These are phyloP conservation scores for Pichia nanzhaoensis DNA, from an alignment of 805 yeast species.

Conservation along the genomic window DNA sequence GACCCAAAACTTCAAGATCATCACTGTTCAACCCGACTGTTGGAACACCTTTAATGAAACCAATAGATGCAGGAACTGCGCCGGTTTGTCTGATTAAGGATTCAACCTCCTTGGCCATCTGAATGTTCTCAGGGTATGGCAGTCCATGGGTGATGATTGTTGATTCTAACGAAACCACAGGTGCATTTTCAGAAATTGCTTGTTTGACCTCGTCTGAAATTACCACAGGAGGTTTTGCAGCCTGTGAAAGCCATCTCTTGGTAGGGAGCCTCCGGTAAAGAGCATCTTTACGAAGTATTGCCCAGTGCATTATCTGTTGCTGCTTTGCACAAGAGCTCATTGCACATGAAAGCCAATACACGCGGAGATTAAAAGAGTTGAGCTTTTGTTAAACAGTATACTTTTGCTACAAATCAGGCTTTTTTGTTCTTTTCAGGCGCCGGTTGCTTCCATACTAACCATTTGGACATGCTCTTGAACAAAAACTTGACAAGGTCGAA, in stretches of 20 bases:
- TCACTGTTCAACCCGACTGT: slow-evolving; percentile 51
- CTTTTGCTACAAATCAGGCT: background rate
- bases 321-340: too few species aligned
- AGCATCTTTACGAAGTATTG: background rate
- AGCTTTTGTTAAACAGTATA: too few species aligned
- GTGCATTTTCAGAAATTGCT: slow-evolving; percentile 50
- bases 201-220: slow-evolving; percentile 46
- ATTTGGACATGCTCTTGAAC: background rate
- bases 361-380: too few species aligned
- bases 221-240: slow-evolving; percentile 1
- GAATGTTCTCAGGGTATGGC: slow-evolving; percentile 70
- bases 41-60: slow-evolving; percentile 66
- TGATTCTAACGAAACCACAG: slow-evolving; percentile 79
- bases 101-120: slow-evolving; percentile 70
- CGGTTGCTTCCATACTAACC: background rate
- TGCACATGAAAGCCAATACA: too few species aligned
- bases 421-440: background rate
- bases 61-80: slow-evolving; percentile 81
- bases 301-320: too few species aligned
- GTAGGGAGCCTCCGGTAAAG: background rate
- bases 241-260: slow-evolving; percentile 1
- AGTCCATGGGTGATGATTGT: slow-evolving; percentile 88
- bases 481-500: slow-evolving; percentile 11
- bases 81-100: slow-evolving; percentile 50
- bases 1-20: slow-evolving; percentile 49